Evolutionary conservation across 148 eudicot species (phyloP).

Genomic region (Heliosperma pusillum): DNA sequence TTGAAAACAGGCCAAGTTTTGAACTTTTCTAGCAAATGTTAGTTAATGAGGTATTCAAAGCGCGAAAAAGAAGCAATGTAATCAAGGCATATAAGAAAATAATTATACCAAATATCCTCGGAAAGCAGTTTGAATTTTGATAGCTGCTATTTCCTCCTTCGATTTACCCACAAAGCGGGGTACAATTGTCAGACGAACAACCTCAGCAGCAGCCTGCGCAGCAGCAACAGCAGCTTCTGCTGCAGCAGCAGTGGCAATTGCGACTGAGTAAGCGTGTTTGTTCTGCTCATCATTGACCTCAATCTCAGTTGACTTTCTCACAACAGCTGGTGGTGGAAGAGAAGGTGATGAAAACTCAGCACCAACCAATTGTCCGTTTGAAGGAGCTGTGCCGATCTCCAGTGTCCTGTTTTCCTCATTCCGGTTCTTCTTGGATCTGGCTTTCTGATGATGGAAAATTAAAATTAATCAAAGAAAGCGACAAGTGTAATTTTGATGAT

Average conservation of each 20-base stretch:
- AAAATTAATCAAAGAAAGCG: neutral
- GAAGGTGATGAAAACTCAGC: slow-evolving; percentile 17
- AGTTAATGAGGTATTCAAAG: neutral
- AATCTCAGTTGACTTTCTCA: slow-evolving; percentile 39
- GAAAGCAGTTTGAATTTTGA: slow-evolving; percentile 80
- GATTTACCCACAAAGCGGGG: slow-evolving; percentile 45
- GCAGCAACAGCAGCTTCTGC: slow-evolving; percentile 90
- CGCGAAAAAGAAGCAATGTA: neutral
- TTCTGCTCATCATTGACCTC: slow-evolving; percentile 57
- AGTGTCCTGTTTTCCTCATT: slow-evolving; percentile 35
- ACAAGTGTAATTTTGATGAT: neutral
- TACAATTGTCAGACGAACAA: slow-evolving; percentile 57
- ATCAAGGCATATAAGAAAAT: neutral
- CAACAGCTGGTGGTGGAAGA: slow-evolving; percentile 27
- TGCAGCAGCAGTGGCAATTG: slow-evolving; percentile 73
- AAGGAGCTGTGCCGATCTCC: slow-evolving; percentile 23
- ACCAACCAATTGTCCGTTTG: slow-evolving; percentile 25
- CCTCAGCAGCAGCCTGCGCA: slow-evolving; percentile 87
- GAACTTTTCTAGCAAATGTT: neutral
- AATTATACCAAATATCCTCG: slow-evolving; percentile 67
- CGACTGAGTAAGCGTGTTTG: slow-evolving; percentile 73
- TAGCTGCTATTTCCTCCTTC: slow-evolving; percentile 70
- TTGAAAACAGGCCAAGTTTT: neutral
- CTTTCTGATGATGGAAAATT: slow-evolving; percentile 29
- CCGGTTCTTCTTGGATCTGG: slow-evolving; percentile 45